phyloP scores from a whole-genome alignment of 495 filamentous ascomycete genomes.

The Podospora australis region DNA sequence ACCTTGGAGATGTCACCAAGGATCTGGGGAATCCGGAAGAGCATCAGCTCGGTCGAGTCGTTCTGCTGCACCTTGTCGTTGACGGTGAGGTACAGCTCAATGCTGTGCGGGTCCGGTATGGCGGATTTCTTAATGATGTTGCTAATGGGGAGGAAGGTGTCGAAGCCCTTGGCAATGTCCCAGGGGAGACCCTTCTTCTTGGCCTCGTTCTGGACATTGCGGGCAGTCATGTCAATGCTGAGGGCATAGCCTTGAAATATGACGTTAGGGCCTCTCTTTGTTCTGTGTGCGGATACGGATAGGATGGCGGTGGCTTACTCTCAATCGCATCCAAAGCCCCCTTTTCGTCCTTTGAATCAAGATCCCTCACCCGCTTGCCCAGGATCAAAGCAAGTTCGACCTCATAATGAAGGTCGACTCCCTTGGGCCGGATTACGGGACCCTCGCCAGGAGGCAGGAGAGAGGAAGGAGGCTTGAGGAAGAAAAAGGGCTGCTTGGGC shows the following conservation, averaged over 20 bases:
- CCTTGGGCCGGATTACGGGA: constrained; percentile 74
- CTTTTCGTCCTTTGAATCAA: constrained; percentile 58
- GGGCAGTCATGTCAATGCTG: constrained; percentile 88
- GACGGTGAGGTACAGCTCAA: constrained; percentile 75
- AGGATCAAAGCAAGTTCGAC: constrained; percentile 88
- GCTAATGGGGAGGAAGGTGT: constrained; percentile 87
- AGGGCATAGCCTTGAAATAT: constrained; percentile 74
- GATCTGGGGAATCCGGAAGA: constrained; percentile 80
- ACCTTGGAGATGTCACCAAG: constrained; percentile 85
- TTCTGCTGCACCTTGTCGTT: constrained; percentile 66
- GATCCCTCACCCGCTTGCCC: constrained; percentile 67
- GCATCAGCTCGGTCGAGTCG: constrained; percentile 87
- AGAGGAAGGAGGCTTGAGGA: constrained; percentile 85
- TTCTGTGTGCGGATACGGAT: not conserved
- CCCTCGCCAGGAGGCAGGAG: constrained; percentile 72
- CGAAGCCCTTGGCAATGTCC: constrained; percentile 93
- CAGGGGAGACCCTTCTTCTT: constrained; percentile 97
- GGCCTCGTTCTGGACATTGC: constrained; percentile 88
- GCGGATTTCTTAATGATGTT: constrained; percentile 66
- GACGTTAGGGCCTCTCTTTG: not conserved
- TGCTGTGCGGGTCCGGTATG: constrained; percentile 82
- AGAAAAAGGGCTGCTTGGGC: constrained; percentile 95
- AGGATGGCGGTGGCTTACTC: constrained; percentile 29
- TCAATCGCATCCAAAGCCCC: constrained; percentile 56
- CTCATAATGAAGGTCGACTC: constrained; percentile 86